These are phyloP conservation scores for Dujonia santamariae DNA, from an alignment of 1,139 yeast genomes.

Conservation along the genomic window DNA sequence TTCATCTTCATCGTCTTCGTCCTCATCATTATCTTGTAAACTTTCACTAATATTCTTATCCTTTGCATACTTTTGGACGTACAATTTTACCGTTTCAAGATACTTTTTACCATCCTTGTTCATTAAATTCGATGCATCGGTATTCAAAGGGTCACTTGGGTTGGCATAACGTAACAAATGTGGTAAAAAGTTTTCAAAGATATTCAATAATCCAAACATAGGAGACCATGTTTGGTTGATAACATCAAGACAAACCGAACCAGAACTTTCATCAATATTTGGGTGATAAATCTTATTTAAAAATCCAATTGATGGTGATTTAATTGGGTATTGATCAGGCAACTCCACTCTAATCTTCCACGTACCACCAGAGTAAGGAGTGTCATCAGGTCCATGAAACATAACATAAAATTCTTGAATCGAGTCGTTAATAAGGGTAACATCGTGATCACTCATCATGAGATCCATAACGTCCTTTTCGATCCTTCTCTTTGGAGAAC, in stretches of 20 bases:
- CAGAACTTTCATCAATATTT: conserved; percentile 84
- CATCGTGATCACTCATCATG: conserved; percentile 95
- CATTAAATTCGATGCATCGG: conserved; percentile 85
- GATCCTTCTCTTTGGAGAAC: conserved; percentile 83
- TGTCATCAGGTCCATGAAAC: conserved; percentile 84
- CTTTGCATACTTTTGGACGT: conserved; percentile 72
- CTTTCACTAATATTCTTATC: conserved; percentile 33
- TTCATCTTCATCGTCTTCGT: conserved; percentile 44
- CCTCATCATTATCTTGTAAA: conserved; percentile 36
- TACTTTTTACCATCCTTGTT: conserved; percentile 68
- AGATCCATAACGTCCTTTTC: conserved; percentile 97
- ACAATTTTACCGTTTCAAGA: conserved; percentile 65
- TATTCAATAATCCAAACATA: conserved; percentile 87
- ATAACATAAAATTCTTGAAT: conserved; percentile 89
- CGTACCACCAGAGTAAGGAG: conserved; percentile 85
- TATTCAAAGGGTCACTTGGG: conserved; percentile 90
- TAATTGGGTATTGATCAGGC: conserved; percentile 94
- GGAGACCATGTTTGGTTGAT: conserved; percentile 99
- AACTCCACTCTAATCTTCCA: conserved; percentile 94
- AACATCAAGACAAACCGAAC: conserved; percentile 93
- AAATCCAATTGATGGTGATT: conserved; percentile 94
- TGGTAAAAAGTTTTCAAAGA: conserved; percentile 91
- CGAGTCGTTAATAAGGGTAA: conserved; percentile 77
- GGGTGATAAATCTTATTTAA: conserved; percentile 92
- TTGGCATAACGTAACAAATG: conserved; percentile 90